Percentiles rank a stretch among this genome's conserved stretches.
Evolutionary conservation across 2,329 filamentous ascomycete genomes (phyloP).

Genomic region (Aspergillus sp.): DNA sequence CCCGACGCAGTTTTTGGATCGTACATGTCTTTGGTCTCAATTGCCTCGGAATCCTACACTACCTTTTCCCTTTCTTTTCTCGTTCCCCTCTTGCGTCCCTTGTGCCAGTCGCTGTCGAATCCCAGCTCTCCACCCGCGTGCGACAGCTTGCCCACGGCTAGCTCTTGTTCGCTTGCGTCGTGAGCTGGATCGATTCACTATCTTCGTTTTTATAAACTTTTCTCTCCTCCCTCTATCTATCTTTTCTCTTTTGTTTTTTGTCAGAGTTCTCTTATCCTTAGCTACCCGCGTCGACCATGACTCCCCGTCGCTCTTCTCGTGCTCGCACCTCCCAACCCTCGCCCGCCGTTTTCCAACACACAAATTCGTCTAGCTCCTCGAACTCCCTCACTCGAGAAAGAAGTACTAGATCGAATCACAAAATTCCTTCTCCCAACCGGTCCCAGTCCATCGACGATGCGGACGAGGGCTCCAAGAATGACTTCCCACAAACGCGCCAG

Average conservation of each 20-base stretch:
- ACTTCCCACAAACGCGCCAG: conserved; percentile 70
- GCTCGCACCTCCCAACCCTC: conserved; percentile 74
- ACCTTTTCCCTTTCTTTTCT: conserved; percentile 10
- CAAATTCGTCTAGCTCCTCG: conserved; percentile 72
- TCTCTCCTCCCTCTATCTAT: conserved; percentile 7
- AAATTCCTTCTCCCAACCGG: conserved; percentile 71
- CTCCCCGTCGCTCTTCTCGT: conserved; percentile 87
- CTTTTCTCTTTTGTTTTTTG: conserved; percentile 3
- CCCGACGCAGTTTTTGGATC: conserved; percentile 26
- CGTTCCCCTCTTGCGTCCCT: conserved; percentile 14
- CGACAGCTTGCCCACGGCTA: conserved; percentile 24
- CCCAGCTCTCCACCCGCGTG: conserved; percentile 23
- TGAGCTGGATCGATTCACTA: not conserved
- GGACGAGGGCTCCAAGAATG: conserved; percentile 52
- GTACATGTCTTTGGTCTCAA: conserved; percentile 19
- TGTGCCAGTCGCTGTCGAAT: conserved; percentile 19
- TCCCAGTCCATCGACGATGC: conserved; percentile 59
- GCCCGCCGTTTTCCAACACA: conserved; percentile 69
- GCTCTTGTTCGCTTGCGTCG: conserved; percentile 9
- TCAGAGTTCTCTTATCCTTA: conserved; percentile 11
- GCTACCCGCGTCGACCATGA: conserved; percentile 43
- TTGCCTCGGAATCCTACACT: conserved; percentile 21
- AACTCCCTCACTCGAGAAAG: conserved; percentile 74
- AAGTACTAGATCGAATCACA: conserved; percentile 69
- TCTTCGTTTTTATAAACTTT: not conserved